Conservation (phyloP, 805 yeast genomes). For the Candida incommunis region DNA sequence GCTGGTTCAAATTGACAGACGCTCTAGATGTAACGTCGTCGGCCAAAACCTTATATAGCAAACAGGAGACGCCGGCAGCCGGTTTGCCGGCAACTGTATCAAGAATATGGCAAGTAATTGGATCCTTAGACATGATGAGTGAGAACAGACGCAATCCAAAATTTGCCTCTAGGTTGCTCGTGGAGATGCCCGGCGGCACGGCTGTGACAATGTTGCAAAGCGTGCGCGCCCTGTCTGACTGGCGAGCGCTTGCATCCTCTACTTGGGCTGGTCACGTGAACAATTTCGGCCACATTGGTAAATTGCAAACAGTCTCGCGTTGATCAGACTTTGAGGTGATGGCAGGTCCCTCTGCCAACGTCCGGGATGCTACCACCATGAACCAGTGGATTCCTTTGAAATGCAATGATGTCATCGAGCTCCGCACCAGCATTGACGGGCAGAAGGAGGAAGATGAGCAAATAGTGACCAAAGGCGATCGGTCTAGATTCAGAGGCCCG, state of each 20-base stretch:
- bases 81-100: constrained; percentile 80
- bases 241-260: too few species aligned
- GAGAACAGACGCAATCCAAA: not conserved
- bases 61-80: constrained; percentile 61
- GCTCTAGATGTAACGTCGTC: constrained; percentile 18
- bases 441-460: not conserved
- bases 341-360: too few species aligned
- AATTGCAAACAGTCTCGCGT: too few species aligned
- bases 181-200: too few species aligned
- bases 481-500: not conserved
- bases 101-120: constrained; percentile 79
- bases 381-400: constrained; percentile 12
- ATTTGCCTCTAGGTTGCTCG: too few species aligned
- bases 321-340: too few species aligned
- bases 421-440: constrained; percentile 3
- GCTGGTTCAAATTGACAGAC: constrained; percentile 13
- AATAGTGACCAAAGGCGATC: too few species aligned
- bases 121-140: constrained; percentile 24
- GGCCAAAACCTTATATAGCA: constrained; percentile 16
- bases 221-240: too few species aligned
- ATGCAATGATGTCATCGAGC: constrained; percentile 6
- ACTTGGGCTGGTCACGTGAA: too few species aligned
- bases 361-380: too few species aligned
- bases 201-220: too few species aligned
- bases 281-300: too few species aligned